A percentile compares a stretch with the other conserved stretches of the same genome.
Evolutionary conservation across 2,329 filamentous ascomycete species (phyloP).

Genomic region (Lasiodiplodia gonubiensis): DNA sequence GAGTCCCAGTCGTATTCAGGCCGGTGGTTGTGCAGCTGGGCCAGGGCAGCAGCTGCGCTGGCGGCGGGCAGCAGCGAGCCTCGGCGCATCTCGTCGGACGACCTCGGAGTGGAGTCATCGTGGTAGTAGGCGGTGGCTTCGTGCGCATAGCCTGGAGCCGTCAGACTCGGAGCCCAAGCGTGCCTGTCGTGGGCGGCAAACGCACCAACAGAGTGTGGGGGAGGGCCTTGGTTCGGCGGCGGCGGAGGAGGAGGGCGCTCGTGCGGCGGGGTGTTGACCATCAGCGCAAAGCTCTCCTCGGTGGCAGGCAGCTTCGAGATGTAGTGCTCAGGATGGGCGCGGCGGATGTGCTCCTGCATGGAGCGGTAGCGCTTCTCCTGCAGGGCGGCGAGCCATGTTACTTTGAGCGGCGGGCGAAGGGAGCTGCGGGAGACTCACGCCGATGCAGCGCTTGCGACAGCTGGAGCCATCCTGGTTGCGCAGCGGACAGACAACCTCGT

Average conservation of each 20-base stretch:
- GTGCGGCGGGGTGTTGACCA: constrained; percentile 89
- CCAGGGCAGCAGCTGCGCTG: constrained; percentile 83
- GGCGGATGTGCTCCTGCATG: constrained; percentile 99
- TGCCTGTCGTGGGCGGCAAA: constrained; percentile 27
- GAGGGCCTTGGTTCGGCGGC: constrained; percentile 46
- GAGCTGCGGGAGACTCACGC: constrained; percentile 71
- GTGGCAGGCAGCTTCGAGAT: constrained; percentile 97
- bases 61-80: constrained; percentile 69
- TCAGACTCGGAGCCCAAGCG: constrained; percentile 31
- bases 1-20: constrained; percentile 78
- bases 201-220: constrained; percentile 26
- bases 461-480: constrained; percentile 95
- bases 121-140: constrained; percentile 71
- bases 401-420: constrained; percentile 30
- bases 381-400: constrained; percentile 41
- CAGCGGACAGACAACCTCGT: constrained; percentile 96
- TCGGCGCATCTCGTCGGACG: constrained; percentile 71
- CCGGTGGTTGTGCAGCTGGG: constrained; percentile 82
- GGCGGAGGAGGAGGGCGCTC: constrained; percentile 65
- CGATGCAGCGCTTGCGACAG: constrained; percentile 96
- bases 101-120: constrained; percentile 71
- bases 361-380: constrained; percentile 96
- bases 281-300: constrained; percentile 94
- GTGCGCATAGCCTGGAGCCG: constrained; percentile 55
- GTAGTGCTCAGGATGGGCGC: constrained; percentile 95